Conservation (phyloP, 2,329 filamentous ascomycete species). For the Cladosporium phlei region DNA sequence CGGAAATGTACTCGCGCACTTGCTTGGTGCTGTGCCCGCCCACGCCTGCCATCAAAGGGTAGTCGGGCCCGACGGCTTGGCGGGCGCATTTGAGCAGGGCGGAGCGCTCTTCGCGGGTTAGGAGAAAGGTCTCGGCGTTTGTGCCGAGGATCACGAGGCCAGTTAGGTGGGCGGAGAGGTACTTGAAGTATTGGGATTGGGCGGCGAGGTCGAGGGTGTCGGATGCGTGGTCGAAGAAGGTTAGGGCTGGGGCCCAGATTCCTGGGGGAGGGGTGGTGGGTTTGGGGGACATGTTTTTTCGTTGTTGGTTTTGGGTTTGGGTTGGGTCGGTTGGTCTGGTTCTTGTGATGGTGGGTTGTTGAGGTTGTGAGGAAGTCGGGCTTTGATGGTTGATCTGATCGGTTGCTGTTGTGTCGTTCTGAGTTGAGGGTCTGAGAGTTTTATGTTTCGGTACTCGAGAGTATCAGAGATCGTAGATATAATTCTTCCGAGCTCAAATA, state of each 20-base stretch:
- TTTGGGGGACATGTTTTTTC: conserved; percentile 8
- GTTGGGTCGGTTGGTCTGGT: neutral
- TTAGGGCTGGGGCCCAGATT: conserved; percentile 39
- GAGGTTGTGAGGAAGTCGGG: too few species aligned
- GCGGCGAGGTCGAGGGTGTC: conserved; percentile 39
- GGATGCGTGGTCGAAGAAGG: conserved; percentile 40
- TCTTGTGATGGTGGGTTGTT: neutral
- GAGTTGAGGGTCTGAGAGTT: neutral
- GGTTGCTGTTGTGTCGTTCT: too few species aligned
- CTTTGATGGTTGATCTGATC: neutral
- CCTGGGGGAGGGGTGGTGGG: conserved; percentile 49
- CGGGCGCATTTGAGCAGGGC: conserved; percentile 37
- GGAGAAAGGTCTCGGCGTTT: conserved; percentile 45
- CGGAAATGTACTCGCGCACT: conserved; percentile 40
- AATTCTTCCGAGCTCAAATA: neutral
- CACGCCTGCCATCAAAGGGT: conserved; percentile 42
- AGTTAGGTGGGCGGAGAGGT: conserved; percentile 40
- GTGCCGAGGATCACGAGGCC: conserved; percentile 45
- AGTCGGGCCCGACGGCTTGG: conserved; percentile 38
- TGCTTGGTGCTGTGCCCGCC: conserved; percentile 42
- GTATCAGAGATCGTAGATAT: too few species aligned
- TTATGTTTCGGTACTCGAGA: too few species aligned
- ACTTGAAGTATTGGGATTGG: conserved; percentile 41
- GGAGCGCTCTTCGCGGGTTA: conserved; percentile 41
- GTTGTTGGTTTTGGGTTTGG: neutral